Evolutionary conservation across 768 basidiomycete species (phyloP), one percentile per base, ranked within the genome.

Genomic region (Clavaria fumosa): DNA sequence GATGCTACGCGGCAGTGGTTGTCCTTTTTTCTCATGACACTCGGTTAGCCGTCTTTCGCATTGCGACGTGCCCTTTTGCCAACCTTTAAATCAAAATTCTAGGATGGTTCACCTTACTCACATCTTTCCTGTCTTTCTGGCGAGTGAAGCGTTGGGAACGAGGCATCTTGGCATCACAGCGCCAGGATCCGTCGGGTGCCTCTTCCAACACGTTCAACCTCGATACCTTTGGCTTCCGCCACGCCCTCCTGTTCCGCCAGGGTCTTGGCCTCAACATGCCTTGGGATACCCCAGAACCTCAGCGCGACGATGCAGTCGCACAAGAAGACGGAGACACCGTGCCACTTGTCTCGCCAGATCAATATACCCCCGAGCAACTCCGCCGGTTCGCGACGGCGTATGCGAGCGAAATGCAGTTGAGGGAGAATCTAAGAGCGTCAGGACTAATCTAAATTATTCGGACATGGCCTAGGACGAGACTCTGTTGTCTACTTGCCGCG

Each of bases 1-100:
- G 71, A 80, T 54, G 68, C 76, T 17, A 84, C 89, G 0, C 79
- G 81, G 17, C 90, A 96, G 52, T 96, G 88, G 88, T 61, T 97
- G 35, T 85, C 86, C 11, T 97, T 96, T 62, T 73, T 91, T 60
- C 59, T 96, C 46, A 95, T 96, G 85, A 86, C 80, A 23, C 61
- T 88, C 34, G 77, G 77, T 76, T 44, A 28, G 73, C 60, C 20
- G 19, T 22, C 34, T 11, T 4, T 7, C 32, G 12, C 11, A 10
- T 19, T 10, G n/a, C 31, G 7, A 4, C 20, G 7, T 23, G n/a
- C n/a, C 17, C 10, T 15, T 3, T 17, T 28, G 7, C 11, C 14
- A 28, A 28, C 43, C 17, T 40, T 31, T 27, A 36, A 31, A 27
- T 19, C 7, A 23, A 20, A n/a, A 31, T 23, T 35, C 17, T 22